phyloP scores from a whole-genome alignment of 768 basidiomycete species.

The Candolleomyces efflorescens region DNA sequence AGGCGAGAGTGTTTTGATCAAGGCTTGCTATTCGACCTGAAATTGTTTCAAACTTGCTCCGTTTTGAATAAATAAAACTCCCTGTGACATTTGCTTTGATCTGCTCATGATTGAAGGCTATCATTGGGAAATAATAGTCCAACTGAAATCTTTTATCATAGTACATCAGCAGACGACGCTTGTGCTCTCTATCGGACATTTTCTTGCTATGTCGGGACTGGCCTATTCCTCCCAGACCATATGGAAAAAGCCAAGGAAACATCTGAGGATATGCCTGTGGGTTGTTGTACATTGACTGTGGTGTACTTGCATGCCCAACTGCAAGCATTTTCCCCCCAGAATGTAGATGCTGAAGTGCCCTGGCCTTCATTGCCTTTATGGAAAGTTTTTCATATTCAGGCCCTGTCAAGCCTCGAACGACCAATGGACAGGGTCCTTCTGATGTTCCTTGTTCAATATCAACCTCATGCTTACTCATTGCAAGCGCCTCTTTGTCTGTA shows the following conservation, averaged over 20 bases:
- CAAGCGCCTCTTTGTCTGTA: not conserved
- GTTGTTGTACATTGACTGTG: not conserved
- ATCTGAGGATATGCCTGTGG: not conserved
- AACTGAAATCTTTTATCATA: conserved; percentile 32
- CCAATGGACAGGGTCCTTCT: not conserved
- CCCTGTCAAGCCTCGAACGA: not conserved
- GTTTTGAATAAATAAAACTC: conserved; percentile 18
- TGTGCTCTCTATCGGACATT: conserved; percentile 19
- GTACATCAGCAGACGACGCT: conserved; percentile 26
- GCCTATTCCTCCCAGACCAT: conserved; percentile 10
- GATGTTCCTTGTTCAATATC: not conserved
- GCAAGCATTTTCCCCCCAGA: not conserved
- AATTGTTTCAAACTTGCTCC: conserved; percentile 15
- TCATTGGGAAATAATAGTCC: conserved; percentile 25
- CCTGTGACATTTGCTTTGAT: conserved; percentile 17
- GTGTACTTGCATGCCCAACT: not conserved
- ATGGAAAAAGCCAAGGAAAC: conserved; percentile 7
- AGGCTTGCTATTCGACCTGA: conserved; percentile 10
- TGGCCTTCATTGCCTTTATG: not conserved
- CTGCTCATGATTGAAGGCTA: conserved; percentile 29
- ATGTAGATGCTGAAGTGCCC: not conserved
- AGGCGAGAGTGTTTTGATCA: conserved; percentile 9
- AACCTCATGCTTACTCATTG: no score
- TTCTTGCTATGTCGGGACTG: not conserved
- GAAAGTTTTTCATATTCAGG: not conserved